Evolutionary conservation across 148 eudicot species (phyloP), one percentile per base, ranked within the genome.

Genomic region (Tetragonia tetragonoides): DNA sequence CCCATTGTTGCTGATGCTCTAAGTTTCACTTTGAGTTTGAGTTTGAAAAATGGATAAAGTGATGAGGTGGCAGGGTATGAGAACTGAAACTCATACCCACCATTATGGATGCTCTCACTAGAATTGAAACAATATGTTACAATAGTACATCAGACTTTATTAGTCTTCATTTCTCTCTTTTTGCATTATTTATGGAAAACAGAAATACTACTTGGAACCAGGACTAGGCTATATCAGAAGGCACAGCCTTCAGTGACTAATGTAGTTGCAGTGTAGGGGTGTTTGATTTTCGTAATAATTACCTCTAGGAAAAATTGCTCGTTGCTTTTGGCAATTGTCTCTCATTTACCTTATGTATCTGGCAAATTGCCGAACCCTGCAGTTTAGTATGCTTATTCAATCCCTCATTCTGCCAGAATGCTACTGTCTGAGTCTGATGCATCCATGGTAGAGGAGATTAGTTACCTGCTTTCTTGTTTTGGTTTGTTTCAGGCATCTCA

Each of bases 401-500:
- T 60, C 17, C 63, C 41, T 44, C 64, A 16, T 44, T 16, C 12
- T 63, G 21, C 37, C 53, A 11, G 38, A 38, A 39, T 38, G 6
- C 24, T 64, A 16, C 37, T 75, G 71, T 12, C 34, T 11, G 21
- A 12, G 24, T 67, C n/a, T 40, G 46, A 54, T 63, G 63, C 65
- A 14, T 67, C 54, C 10, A 2, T 44, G 40, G 63, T 18, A 62
- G 66, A 40, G 4, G 17, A 40, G 62, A 77, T 28, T 24, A 37
- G 51, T 71, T 62, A 62, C 34, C 6, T 71, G 63, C 16, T 62
- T 62, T n/a, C 20, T 16, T 20, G 17, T 38, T 47, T 7, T 72
- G 4, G 46, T 37, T 71, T 23, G 23, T 75, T 78, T 78, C 81
- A 70, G 81, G 81, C 70, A n/a, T 73, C 60, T 63, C 20, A 64